Evolutionary conservation across 352 stramenopile genomes (phyloP).

Genomic region (Hyphochytrium catenoides): DNA sequence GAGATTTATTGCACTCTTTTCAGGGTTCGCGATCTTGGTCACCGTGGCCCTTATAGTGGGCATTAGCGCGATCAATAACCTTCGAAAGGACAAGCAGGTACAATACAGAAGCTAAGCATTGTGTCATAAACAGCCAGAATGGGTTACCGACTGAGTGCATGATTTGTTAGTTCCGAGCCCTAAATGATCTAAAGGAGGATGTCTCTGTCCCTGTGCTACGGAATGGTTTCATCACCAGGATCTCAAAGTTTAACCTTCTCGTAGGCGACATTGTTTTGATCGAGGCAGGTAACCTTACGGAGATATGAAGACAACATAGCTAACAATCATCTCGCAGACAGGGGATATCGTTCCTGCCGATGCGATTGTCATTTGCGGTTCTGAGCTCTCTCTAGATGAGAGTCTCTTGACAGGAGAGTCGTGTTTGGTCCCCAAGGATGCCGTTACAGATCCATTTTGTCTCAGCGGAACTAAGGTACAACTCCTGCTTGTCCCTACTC

Average conservation of each 20-base stretch:
- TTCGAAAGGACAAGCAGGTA: conserved; percentile 28
- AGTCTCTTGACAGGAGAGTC: conserved; percentile 68
- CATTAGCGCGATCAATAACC: conserved; percentile 25
- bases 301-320: too few relatives aligned
- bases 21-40: conserved; percentile 40
- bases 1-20: too few relatives aligned
- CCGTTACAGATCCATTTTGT: conserved; percentile 43
- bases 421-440: conserved; percentile 44
- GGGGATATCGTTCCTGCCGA: conserved; percentile 69
- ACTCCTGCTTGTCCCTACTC: too few relatives aligned
- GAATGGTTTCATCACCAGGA: too few relatives aligned
- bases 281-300: too few relatives aligned
- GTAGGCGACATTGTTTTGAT: too few relatives aligned
- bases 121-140: too few relatives aligned
- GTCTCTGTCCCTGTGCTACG: too few relatives aligned
- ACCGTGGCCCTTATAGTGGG: conserved; percentile 24
- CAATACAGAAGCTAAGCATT: too few relatives aligned
- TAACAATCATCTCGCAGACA: too few relatives aligned
- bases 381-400: conserved; percentile 66
- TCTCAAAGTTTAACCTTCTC: too few relatives aligned
- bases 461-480: conserved; percentile 69
- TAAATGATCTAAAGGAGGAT: conserved; percentile 10
- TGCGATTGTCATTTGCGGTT: conserved; percentile 48
- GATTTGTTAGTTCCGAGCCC: conserved; percentile 13
- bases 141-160: too few relatives aligned